A percentile compares a stretch with the other conserved stretches of the same genome.
Evolutionary conservation across 257 asterid genomes (phyloP).

Genomic region (Capsicum chinense): DNA sequence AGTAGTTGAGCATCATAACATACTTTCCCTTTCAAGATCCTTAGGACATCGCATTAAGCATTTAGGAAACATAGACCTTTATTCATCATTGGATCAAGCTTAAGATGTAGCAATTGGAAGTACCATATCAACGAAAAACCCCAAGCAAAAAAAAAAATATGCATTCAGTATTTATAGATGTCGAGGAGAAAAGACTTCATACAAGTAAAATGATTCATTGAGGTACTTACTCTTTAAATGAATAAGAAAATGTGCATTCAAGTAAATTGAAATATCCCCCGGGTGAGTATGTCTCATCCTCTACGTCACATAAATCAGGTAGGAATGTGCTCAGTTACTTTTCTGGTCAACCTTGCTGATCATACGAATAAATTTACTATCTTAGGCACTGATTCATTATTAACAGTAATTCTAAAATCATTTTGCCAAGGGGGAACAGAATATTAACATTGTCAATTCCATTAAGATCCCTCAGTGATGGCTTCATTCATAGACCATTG

Average conservation of each 20-base stretch:
- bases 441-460: not conserved
- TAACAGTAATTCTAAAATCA: constrained; percentile 18
- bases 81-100: not conserved
- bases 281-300: not conserved
- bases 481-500: constrained; percentile 6
- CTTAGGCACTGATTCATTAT: not conserved
- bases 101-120: constrained; percentile 12
- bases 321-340: not conserved
- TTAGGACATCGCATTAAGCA: too few relatives aligned
- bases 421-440: not conserved
- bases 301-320: not conserved
- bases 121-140: not conserved
- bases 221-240: not conserved
- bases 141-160: not conserved
- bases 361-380: not conserved
- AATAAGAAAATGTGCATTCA: not conserved
- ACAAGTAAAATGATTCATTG: not conserved
- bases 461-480: not conserved
- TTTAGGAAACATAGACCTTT: too few relatives aligned
- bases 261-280: not conserved
- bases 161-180: not conserved
- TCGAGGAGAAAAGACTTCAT: not conserved
- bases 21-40: too few relatives aligned
- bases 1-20: too few relatives aligned
- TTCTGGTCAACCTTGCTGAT: not conserved